A percentile compares a stretch with the other conserved stretches of the same genome.
Evolutionary conservation across 768 basidiomycete species (phyloP).

Genomic region (Imleria badia): DNA sequence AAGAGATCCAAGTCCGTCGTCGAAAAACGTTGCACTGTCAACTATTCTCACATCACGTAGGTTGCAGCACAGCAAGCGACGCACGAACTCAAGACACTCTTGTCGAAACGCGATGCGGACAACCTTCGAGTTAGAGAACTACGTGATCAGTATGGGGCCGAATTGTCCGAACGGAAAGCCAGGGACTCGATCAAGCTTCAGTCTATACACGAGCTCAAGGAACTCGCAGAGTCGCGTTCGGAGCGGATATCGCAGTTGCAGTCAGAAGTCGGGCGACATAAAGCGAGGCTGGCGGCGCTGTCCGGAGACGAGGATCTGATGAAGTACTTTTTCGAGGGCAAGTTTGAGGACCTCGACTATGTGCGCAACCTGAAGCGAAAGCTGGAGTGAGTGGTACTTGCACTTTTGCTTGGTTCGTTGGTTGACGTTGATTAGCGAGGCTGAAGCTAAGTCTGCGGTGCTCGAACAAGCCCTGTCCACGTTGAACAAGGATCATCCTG

Average conservation of each 20-base stretch:
- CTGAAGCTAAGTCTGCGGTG: slow-evolving; percentile 49
- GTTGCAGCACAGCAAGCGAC: slow-evolving; percentile 45
- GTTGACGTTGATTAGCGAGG: slow-evolving; percentile 41
- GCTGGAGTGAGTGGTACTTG: slow-evolving; percentile 46
- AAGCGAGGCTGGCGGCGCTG: slow-evolving; percentile 73
- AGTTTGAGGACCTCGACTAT: slow-evolving; percentile 51
- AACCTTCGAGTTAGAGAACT: slow-evolving; percentile 67
- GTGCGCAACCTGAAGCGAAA: slow-evolving; percentile 53
- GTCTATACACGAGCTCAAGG: slow-evolving; percentile 63
- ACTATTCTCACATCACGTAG: slow-evolving; percentile 28
- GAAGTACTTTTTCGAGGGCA: slow-evolving; percentile 61
- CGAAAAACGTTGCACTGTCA: slow-evolving; percentile 8
- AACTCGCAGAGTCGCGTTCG: slow-evolving; percentile 63
- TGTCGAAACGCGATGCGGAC: slow-evolving; percentile 66
- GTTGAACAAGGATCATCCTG: slow-evolving; percentile 50
- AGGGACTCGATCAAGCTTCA: slow-evolving; percentile 58
- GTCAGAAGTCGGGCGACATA: slow-evolving; percentile 72
- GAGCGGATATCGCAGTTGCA: slow-evolving; percentile 71
- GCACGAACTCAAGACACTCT: slow-evolving; percentile 62
- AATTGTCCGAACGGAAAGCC: slow-evolving; percentile 66
- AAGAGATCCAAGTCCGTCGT: slow-evolving; percentile 41
- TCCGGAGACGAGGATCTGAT: slow-evolving; percentile 71
- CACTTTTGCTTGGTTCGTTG: neutral
- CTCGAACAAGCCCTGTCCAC: slow-evolving; percentile 50
- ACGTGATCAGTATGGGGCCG: slow-evolving; percentile 65